These are phyloP conservation scores for Jackrogersella multiformis DNA, from an alignment of 495 filamentous ascomycete genomes.

Conservation along the genomic window DNA sequence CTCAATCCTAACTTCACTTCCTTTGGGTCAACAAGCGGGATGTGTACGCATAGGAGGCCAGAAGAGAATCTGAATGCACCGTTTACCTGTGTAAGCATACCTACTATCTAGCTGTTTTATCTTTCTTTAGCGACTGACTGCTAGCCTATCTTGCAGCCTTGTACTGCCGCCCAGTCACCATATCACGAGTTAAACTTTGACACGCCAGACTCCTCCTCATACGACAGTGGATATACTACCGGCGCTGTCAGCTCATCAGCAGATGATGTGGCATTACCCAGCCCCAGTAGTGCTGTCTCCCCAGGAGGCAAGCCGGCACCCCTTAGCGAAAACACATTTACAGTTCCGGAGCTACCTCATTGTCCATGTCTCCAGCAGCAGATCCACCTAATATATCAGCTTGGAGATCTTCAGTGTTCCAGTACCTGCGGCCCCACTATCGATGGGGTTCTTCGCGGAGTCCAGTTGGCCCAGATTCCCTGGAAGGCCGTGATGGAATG, in stretches of 20 bases:
- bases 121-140: neutral
- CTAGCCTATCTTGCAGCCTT: neutral
- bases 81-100: neutral
- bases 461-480: neutral
- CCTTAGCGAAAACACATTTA: neutral
- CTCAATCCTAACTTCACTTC: neutral
- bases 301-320: neutral
- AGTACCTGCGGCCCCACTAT: neutral
- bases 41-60: neutral
- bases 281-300: neutral
- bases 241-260: neutral
- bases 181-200: neutral
- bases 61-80: neutral
- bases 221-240: slow-evolving; percentile 4
- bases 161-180: neutral
- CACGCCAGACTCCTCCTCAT: neutral
- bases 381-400: slow-evolving; percentile 1
- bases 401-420: neutral
- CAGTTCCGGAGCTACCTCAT: neutral
- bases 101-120: neutral
- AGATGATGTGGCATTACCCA: neutral
- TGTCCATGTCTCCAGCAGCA: slow-evolving; percentile 10
- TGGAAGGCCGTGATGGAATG: slow-evolving; percentile 1
- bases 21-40: neutral
- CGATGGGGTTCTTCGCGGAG: neutral